These are phyloP conservation scores for Heracleum sosnowskyi DNA, from an alignment of 129 eudicot genomes.

Conservation along the genomic window DNA sequence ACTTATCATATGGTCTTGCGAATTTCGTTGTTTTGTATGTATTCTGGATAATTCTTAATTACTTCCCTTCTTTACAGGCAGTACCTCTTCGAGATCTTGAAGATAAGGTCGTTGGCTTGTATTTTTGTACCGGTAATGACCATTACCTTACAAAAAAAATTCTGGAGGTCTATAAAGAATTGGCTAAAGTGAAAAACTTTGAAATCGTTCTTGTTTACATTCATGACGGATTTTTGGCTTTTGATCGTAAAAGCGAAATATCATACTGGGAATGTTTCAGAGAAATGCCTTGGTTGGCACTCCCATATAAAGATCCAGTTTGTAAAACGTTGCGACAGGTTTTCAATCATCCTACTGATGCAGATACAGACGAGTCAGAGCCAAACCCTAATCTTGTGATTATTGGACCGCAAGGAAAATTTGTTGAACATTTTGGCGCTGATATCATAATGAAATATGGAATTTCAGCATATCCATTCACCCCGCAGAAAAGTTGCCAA, in stretches of 20 bases:
- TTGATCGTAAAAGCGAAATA: neutral
- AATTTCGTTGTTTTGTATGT: neutral
- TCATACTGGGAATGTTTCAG: neutral
- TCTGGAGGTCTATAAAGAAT: neutral
- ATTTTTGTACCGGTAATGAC: neutral
- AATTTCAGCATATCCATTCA: neutral
- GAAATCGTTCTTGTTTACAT: neutral
- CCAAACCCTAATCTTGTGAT: neutral
- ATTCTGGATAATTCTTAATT: neutral
- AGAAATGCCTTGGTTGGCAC: conserved; percentile 1
- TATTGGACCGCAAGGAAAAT: neutral
- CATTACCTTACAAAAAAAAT: neutral
- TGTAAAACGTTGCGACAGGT: neutral
- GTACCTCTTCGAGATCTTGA: neutral
- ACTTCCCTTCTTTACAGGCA: neutral
- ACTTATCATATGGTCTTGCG: neutral
- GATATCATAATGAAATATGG: neutral
- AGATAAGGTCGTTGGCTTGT: neutral
- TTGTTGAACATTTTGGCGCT: neutral
- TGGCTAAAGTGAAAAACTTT: neutral
- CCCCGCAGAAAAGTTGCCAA: neutral
- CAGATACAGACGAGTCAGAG: neutral
- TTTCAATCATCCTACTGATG: neutral
- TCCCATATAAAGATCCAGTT: neutral
- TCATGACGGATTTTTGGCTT: neutral